Evolutionary conservation across 345 rosid genomes (phyloP).

Genomic region (Citrus australasica): DNA sequence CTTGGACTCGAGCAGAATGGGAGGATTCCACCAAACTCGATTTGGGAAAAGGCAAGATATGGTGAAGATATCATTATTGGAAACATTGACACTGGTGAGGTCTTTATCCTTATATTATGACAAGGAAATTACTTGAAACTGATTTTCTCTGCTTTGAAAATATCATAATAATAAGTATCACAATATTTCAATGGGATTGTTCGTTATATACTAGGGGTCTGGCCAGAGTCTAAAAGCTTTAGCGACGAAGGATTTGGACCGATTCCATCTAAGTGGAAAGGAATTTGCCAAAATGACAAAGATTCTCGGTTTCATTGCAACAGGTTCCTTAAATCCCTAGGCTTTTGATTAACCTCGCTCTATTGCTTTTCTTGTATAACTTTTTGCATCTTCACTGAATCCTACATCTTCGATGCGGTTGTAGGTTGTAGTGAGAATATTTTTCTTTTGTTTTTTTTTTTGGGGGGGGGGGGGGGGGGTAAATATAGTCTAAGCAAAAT

Average conservation of each 20-base stretch:
- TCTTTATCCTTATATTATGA: neutral
- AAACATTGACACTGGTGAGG: constrained; percentile 78
- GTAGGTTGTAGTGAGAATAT: no score
- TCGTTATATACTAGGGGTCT: constrained; percentile 45
- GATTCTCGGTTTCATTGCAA: constrained; percentile 63
- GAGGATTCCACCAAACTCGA: constrained; percentile 30
- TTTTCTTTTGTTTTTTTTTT: no score
- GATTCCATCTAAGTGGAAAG: constrained; percentile 81
- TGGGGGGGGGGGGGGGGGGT: no score
- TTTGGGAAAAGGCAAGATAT: constrained; percentile 66
- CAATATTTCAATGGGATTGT: neutral
- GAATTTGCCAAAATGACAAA: constrained; percentile 61
- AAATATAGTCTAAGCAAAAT: neutral
- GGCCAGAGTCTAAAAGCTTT: constrained; percentile 94
- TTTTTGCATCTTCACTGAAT: no score
- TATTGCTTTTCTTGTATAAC: no score
- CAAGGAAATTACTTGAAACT: neutral
- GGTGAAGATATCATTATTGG: constrained; percentile 82
- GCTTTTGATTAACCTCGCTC: no score
- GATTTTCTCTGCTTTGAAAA: neutral
- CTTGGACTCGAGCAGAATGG: constrained; percentile 57
- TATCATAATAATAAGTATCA: no score
- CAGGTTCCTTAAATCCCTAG: constrained; percentile 27
- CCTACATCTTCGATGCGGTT: neutral
- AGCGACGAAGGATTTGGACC: constrained; percentile 76